Conservation (phyloP, 805 yeast species). For the Barnettozyma sucrosica region DNA sequence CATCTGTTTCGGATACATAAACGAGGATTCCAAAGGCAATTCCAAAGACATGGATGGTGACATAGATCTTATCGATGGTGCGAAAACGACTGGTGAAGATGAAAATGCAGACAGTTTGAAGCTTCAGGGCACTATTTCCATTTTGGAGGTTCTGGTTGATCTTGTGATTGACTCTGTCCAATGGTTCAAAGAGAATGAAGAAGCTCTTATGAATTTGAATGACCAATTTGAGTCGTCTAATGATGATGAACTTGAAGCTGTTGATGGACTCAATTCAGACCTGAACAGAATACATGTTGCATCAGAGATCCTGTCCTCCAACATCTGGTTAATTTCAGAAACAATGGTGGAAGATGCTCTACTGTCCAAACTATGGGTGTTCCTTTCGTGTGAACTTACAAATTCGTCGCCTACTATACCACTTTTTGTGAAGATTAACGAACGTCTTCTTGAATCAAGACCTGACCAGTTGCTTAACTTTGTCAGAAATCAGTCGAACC, state of each 20-base stretch:
- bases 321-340: conserved; percentile 89
- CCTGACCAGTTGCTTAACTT: conserved; percentile 52
- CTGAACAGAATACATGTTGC: conserved; percentile 48
- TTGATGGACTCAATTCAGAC: conserved; percentile 19
- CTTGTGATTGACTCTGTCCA: conserved; percentile 36
- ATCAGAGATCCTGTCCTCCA: conserved; percentile 82
- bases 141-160: conserved; percentile 39
- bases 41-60: conserved; percentile 11
- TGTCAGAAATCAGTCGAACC: conserved; percentile 44
- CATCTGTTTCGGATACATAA: conserved; percentile 40
- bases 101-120: not conserved
- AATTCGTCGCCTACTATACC: conserved; percentile 71
- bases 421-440: conserved; percentile 82
- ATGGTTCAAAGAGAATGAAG: conserved; percentile 30
- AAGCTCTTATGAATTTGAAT: conserved; percentile 8
- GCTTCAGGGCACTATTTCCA: conserved; percentile 29
- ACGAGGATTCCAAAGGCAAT: conserved; percentile 8
- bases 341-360: conserved; percentile 71
- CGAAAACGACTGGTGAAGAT: not conserved
- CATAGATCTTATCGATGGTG: conserved; percentile 8
- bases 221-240: not conserved
- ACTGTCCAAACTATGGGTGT: conserved; percentile 69
- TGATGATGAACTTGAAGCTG: conserved; percentile 8
- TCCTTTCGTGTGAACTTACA: conserved; percentile 50
- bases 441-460: conserved; percentile 78